Evolutionary conservation across 2,329 filamentous ascomycete species (phyloP), one percentile per base, ranked within the genome.

Genomic region (Fusarium annulatum): DNA sequence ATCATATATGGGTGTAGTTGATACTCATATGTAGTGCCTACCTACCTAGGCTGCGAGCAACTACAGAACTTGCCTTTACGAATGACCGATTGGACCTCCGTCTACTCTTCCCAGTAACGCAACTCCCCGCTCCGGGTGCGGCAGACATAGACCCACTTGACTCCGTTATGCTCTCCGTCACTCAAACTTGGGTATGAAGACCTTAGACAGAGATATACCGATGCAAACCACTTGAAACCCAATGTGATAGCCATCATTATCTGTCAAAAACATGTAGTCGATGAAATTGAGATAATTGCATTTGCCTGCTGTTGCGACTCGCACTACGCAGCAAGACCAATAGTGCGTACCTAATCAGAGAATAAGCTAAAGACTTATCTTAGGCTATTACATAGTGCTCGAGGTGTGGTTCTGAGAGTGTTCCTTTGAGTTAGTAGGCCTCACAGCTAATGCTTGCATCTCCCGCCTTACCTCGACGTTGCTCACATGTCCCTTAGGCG

Each of bases 401-500:
- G 16, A 34, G n/a, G 48, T 34, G 48, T 23, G 48, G 14, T 34
- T 51, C 18, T 34, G 48, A 34, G 28, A 34, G 48, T 19, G 48
- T 34, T 19, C 30, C 14, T 23, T 19, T 14, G n/a, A 51, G n/a
- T 51, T 34, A 14, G 23, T 34, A 51, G 48, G 30, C 48, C 30
- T 51, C 21, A 51, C 48, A 51, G 30, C 16, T 34, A n/a, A 34
- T 34, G 48, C 18, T 23, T 23, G 30, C 21, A 23, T 51, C 48
- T 30, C 30, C 30, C 11, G 28, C 30, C 30, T 51, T 51, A 18
- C 48, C 16, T 34, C 48, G 69, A 73, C 69, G 48, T 73, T 55
- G 66, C 56, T 62, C 67, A 67, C 70, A 66, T 70, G 61, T 56
- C 60, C 45, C 21, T 55, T 70, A 67, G 71, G 70, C 66, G 61